Percentiles rank a stretch among this genome's conserved stretches.
phyloP scores from a whole-genome alignment of 2,329 filamentous ascomycete genomes.

The Lachnum nothofagi region DNA sequence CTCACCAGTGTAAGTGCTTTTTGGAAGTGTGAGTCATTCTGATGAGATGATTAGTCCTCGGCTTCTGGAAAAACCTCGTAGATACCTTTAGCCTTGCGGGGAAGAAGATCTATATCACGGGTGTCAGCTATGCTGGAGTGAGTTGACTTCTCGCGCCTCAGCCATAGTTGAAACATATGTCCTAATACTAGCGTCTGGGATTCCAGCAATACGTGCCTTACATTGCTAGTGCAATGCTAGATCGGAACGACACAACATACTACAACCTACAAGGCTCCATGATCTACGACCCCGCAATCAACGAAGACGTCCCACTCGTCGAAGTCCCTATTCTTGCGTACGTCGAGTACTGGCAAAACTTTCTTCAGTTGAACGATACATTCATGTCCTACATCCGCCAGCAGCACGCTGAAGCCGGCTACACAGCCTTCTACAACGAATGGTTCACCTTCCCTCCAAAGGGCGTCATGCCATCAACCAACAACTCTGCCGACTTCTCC shows the following conservation, averaged over 20 bases:
- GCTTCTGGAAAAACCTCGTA: conserved; percentile 60
- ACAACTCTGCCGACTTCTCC: conserved; percentile 11
- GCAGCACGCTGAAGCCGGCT: too few relatives aligned
- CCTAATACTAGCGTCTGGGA: too few relatives aligned
- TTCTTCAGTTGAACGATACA: conserved; percentile 50
- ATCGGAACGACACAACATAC: conserved; percentile 46
- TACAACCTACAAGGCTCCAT: conserved; percentile 46
- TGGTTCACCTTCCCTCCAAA: conserved; percentile 53
- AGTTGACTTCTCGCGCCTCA: too few relatives aligned
- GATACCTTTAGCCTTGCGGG: conserved; percentile 51
- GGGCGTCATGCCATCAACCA: conserved; percentile 44
- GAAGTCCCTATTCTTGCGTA: conserved; percentile 43
- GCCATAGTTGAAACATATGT: too few relatives aligned
- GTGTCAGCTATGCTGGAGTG: conserved; percentile 54
- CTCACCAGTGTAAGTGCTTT: too few relatives aligned
- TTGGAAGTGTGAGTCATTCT: too few relatives aligned
- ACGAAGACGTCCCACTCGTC: conserved; percentile 32
- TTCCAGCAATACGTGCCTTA: conserved; percentile 33
- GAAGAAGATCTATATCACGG: conserved; percentile 58
- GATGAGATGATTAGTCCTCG: too few relatives aligned
- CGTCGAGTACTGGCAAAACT: conserved; percentile 44
- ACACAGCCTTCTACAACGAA: conserved; percentile 32
- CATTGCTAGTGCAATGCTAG: conserved; percentile 49
- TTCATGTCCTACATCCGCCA: too few relatives aligned
- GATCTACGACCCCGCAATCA: conserved; percentile 33